phyloP scores from a whole-genome alignment of 345 rosid species.

The Eutrema japonicum region DNA sequence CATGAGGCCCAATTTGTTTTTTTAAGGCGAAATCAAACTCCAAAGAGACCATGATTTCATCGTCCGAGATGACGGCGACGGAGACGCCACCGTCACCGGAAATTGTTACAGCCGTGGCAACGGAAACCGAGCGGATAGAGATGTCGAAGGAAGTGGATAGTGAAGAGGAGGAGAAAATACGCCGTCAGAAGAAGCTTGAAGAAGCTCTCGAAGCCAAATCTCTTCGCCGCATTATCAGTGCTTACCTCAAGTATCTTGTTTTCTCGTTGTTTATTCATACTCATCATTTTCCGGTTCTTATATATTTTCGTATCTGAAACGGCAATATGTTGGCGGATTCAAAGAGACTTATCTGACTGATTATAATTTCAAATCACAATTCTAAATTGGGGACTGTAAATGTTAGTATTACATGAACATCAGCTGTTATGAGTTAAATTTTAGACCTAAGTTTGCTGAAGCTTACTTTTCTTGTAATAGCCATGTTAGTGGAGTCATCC shows the following conservation, averaged over 20 bases:
- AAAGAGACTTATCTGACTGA: slow-evolving; percentile 2
- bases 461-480: neutral
- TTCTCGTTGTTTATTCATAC: neutral
- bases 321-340: neutral
- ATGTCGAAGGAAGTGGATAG: slow-evolving; percentile 45
- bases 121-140: neutral
- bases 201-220: slow-evolving; percentile 95
- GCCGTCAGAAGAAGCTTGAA: slow-evolving; percentile 77
- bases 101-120: neutral
- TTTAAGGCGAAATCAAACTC: slow-evolving; percentile 5
- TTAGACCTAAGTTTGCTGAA: neutral
- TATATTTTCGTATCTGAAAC: neutral
- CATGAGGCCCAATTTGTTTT: neutral
- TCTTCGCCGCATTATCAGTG: slow-evolving; percentile 92
- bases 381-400: neutral
- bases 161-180: slow-evolving; percentile 65
- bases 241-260: slow-evolving; percentile 76
- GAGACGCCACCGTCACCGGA: slow-evolving; percentile 6
- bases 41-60: slow-evolving; percentile 12
- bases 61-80: slow-evolving; percentile 38
- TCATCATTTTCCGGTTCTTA: neutral
- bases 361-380: slow-evolving; percentile 17
- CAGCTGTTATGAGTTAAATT: neutral
- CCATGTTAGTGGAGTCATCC: neutral
- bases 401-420: neutral